Percentiles rank a stretch among this genome's conserved stretches.
Evolutionary conservation across 129 eudicot species (phyloP).

Genomic region (Chrysanthemum lavandulifolium): DNA sequence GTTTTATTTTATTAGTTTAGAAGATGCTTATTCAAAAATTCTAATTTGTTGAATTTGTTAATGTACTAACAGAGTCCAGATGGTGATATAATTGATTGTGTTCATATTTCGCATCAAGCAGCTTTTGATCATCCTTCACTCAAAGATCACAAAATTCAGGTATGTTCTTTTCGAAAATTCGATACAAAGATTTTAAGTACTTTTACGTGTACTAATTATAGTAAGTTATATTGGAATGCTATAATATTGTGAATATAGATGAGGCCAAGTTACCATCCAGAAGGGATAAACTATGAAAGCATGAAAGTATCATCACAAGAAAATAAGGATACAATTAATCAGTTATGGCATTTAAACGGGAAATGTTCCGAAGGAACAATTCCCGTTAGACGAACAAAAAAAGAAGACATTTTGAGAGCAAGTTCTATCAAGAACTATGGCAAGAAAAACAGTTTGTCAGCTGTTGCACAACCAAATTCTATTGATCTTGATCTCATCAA

Average conservation of each 20-base stretch:
- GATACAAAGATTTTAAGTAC: neutral
- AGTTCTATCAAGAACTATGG: slow-evolving; percentile 66
- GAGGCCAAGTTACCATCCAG: slow-evolving; percentile 82
- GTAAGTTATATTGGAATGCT: neutral
- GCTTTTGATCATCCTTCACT: slow-evolving; percentile 90
- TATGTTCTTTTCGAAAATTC: slow-evolving; percentile 4
- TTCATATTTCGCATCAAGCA: slow-evolving; percentile 67
- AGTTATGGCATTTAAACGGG: slow-evolving; percentile 75
- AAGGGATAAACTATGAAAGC: slow-evolving; percentile 54
- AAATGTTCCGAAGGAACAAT: slow-evolving; percentile 68
- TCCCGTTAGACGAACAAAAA: slow-evolving; percentile 70
- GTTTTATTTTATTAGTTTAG: too few relatives aligned
- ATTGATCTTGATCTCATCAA: slow-evolving; percentile 68
- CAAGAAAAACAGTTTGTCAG: slow-evolving; percentile 38
- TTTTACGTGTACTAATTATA: neutral
- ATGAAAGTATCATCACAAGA: slow-evolving; percentile 29
- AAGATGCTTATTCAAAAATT: too few relatives aligned
- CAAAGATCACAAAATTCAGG: slow-evolving; percentile 75
- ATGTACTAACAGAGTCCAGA: slow-evolving; percentile 52
- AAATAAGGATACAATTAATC: slow-evolving; percentile 32
- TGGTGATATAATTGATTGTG: slow-evolving; percentile 83
- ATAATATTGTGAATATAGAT: slow-evolving; percentile 30
- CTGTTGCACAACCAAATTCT: slow-evolving; percentile 56
- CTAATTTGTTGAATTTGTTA: slow-evolving; percentile 2
- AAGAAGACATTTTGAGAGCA: slow-evolving; percentile 72